These are phyloP conservation scores for Anthoceros angustus DNA, from an alignment of 225 moss, liverwort and hornwort genomes.

Conservation along the genomic window DNA sequence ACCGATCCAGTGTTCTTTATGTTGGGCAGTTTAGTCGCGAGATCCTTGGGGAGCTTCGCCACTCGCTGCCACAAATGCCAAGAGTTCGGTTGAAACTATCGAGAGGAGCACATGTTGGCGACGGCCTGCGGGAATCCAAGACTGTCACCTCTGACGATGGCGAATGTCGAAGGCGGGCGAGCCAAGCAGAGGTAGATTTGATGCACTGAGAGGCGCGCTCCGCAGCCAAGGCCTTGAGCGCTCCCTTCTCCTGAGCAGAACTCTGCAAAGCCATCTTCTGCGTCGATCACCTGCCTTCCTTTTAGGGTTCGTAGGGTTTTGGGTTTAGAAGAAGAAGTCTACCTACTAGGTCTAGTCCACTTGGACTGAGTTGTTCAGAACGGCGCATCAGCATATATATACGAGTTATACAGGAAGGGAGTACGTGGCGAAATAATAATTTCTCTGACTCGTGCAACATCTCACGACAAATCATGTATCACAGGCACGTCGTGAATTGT, in stretches of 20 bases:
- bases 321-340: too few relatives aligned
- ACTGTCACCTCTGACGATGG: not conserved
- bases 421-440: too few relatives aligned
- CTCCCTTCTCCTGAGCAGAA: not conserved
- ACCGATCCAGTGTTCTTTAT: not conserved
- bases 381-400: too few relatives aligned
- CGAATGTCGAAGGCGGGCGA: not conserved
- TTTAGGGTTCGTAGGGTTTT: too few relatives aligned
- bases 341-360: too few relatives aligned
- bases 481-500: too few relatives aligned
- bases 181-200: not conserved
- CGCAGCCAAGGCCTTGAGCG: constrained; percentile 2
- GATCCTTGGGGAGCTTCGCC: not conserved
- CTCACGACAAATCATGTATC: too few relatives aligned
- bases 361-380: too few relatives aligned
- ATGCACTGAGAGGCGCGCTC: not conserved
- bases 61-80: not conserved
- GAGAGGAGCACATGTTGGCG: not conserved
- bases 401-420: too few relatives aligned
- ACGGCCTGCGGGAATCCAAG: not conserved
- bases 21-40: not conserved
- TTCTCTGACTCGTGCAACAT: too few relatives aligned
- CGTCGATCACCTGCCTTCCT: too few relatives aligned
- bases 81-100: not conserved
- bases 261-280: not conserved